Percentiles rank a stretch among this genome's conserved stretches.
Evolutionary conservation across 2,329 filamentous ascomycete genomes (phyloP).

Genomic region (Colletotrichum lini): DNA sequence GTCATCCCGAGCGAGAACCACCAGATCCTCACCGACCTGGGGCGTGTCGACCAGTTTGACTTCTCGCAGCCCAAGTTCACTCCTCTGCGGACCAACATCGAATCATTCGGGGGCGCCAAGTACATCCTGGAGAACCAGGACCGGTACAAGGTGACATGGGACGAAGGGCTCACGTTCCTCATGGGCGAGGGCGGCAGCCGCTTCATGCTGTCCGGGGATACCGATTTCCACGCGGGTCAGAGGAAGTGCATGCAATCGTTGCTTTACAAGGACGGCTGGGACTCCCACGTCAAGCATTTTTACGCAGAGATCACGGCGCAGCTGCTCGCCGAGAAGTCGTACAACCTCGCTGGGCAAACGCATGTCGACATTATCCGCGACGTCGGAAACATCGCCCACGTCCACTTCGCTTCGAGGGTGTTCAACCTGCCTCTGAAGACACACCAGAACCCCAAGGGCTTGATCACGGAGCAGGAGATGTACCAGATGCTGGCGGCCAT

Average conservation of each 20-base stretch:
- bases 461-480: slow-evolving; percentile 69
- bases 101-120: slow-evolving; percentile 73
- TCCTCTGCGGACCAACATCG: slow-evolving; percentile 67
- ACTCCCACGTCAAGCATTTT: slow-evolving; percentile 74
- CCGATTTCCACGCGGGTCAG: slow-evolving; percentile 63
- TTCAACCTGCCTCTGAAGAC: slow-evolving; percentile 80
- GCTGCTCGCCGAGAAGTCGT: slow-evolving; percentile 76
- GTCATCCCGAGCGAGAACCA: slow-evolving; percentile 79
- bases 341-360: slow-evolving; percentile 66
- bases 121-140: slow-evolving; percentile 72
- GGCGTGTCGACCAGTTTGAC: slow-evolving; percentile 77
- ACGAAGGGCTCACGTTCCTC: slow-evolving; percentile 73
- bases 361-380: slow-evolving; percentile 80
- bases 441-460: slow-evolving; percentile 69
- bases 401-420: slow-evolving; percentile 73
- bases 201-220: slow-evolving; percentile 71
- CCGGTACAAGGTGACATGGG: slow-evolving; percentile 77
- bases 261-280: slow-evolving; percentile 74
- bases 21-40: slow-evolving; percentile 77
- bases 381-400: slow-evolving; percentile 77
- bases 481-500: slow-evolving; percentile 76
- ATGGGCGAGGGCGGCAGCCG: slow-evolving; percentile 68
- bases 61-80: slow-evolving; percentile 73
- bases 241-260: slow-evolving; percentile 68
- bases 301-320: slow-evolving; percentile 74